Conservation (phyloP, 768 basidiomycete genomes). For the Punctularia strigosozonata region DNA sequence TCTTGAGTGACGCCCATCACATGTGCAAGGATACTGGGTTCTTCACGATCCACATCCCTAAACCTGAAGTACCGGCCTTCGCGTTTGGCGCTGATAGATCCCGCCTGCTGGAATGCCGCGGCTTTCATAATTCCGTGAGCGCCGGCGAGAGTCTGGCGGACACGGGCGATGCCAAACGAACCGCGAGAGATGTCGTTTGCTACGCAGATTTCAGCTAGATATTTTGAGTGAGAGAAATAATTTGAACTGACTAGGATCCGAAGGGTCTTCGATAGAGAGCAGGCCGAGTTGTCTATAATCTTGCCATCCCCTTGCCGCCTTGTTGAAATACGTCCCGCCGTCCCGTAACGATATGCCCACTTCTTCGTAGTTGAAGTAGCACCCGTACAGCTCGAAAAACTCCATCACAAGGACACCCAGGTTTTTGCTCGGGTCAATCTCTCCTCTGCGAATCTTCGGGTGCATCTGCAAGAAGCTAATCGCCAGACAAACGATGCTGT, state of each 20-base stretch:
- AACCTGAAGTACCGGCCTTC: slow-evolving; percentile 37
- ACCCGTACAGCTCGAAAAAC: slow-evolving; percentile 94
- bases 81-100: slow-evolving; percentile 45
- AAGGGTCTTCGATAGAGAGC: slow-evolving; percentile 89
- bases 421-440: slow-evolving; percentile 81
- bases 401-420: slow-evolving; percentile 93
- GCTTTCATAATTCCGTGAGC: slow-evolving; percentile 71
- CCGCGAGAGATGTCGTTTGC: slow-evolving; percentile 91
- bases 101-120: slow-evolving; percentile 53
- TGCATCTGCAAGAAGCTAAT: slow-evolving; percentile 97
- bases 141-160: slow-evolving; percentile 75
- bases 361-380: slow-evolving; percentile 83
- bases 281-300: slow-evolving; percentile 42
- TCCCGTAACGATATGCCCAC: slow-evolving; percentile 81
- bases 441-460: slow-evolving; percentile 80
- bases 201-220: slow-evolving; percentile 17
- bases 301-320: slow-evolving; percentile 72
- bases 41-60: slow-evolving; percentile 34
- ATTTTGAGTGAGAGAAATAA: neutral
- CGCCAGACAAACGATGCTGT: slow-evolving; percentile 87
- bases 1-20: slow-evolving; percentile 80
- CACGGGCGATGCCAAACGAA: slow-evolving; percentile 73
- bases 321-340: slow-evolving; percentile 85
- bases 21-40: slow-evolving; percentile 68
- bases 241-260: slow-evolving; percentile 59